Evolutionary conservation across 768 basidiomycete genomes (phyloP).

Genomic region (Xerocomellus dryophilus): DNA sequence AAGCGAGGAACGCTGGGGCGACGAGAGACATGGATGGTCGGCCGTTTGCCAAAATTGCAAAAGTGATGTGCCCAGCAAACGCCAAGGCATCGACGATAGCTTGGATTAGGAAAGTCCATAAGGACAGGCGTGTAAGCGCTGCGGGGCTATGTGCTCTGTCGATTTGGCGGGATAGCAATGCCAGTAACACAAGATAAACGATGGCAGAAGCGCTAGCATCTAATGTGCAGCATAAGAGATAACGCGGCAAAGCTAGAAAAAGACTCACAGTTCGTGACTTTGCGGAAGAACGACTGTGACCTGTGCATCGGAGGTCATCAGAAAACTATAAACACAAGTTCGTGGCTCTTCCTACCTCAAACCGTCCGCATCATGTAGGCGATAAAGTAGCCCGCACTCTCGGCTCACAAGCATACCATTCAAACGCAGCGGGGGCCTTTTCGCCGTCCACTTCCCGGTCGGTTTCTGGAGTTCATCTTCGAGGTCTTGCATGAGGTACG

Average conservation of each 20-base stretch:
- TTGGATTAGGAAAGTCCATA: constrained; percentile 81
- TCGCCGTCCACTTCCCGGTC: constrained; percentile 63
- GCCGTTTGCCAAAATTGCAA: constrained; percentile 83
- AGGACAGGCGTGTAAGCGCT: constrained; percentile 72
- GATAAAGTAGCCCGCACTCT: constrained; percentile 75
- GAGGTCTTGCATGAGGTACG: constrained; percentile 58
- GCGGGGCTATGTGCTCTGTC: constrained; percentile 74
- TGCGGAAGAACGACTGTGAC: constrained; percentile 66
- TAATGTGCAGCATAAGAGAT: constrained; percentile 28
- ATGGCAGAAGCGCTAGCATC: constrained; percentile 71
- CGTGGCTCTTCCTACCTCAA: constrained; percentile 50
- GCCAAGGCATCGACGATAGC: constrained; percentile 77
- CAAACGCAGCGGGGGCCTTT: constrained; percentile 53
- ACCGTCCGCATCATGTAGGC: constrained; percentile 63
- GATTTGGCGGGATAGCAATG: constrained; percentile 71
- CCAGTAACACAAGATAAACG: constrained; percentile 63
- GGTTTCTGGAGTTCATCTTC: constrained; percentile 74
- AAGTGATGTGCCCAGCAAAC: constrained; percentile 86
- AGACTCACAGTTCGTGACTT: constrained; percentile 61
- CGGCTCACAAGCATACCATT: constrained; percentile 71
- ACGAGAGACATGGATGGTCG: constrained; percentile 76
- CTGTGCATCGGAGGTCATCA: constrained; percentile 27
- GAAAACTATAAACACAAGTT: background rate
- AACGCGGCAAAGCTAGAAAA: background rate
- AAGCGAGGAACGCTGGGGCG: constrained; percentile 81